Evolutionary conservation across 2,329 filamentous ascomycete genomes (phyloP).

Genomic region (Lasiodiplodia citricola): DNA sequence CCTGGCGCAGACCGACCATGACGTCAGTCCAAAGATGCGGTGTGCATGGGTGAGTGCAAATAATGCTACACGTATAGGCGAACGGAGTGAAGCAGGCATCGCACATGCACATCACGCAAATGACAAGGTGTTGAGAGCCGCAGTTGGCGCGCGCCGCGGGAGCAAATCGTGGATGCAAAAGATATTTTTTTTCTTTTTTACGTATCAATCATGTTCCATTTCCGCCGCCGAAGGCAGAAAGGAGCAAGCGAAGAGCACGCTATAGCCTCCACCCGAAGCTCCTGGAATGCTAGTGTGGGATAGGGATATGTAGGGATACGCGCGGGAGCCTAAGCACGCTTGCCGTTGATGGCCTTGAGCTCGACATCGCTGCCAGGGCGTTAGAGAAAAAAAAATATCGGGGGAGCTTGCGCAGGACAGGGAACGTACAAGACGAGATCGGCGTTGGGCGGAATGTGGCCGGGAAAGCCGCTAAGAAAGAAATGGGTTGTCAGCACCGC

Average conservation of each 20-base stretch:
- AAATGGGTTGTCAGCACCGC: conserved; percentile 32
- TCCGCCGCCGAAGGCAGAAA: background rate
- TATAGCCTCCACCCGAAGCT: conserved; percentile 17
- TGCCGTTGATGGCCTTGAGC: conserved; percentile 67
- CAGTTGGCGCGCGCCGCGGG: background rate
- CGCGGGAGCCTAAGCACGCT: conserved; percentile 42
- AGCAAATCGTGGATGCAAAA: background rate
- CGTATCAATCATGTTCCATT: background rate
- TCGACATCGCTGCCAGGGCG: conserved; percentile 65
- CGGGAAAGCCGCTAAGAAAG: conserved; percentile 71
- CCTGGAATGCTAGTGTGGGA: conserved; percentile 16
- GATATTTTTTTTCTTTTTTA: background rate
- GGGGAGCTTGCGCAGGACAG: background rate
- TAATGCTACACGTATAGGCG: conserved; percentile 8
- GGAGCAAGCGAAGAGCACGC: background rate
- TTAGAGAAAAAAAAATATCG: background rate
- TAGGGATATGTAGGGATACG: background rate
- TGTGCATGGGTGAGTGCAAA: background rate
- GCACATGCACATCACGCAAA: background rate
- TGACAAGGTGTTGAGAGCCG: background rate
- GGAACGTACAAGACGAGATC: conserved; percentile 78
- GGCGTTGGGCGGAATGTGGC: conserved; percentile 75
- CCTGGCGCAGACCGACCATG: background rate
- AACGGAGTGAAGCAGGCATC: background rate
- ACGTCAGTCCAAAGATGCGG: conserved; percentile 22